These are phyloP conservation scores for Pisolithus sp. DNA, from an alignment of 768 basidiomycete species.

Conservation along the genomic window DNA sequence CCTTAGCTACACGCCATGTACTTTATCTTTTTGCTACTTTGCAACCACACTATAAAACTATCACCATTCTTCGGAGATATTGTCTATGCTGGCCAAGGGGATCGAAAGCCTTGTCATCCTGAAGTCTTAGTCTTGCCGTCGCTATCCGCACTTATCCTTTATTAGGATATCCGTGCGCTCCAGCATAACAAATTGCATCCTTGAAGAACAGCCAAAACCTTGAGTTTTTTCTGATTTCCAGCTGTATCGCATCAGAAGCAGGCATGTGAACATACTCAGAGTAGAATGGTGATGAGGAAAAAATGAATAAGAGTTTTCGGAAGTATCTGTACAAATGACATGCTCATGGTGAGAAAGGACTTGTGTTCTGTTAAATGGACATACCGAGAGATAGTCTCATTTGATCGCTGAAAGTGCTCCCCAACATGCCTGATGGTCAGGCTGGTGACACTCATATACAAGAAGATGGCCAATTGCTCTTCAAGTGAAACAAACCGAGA, in stretches of 20 bases:
- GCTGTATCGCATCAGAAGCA: not conserved
- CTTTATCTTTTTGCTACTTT: too few relatives aligned
- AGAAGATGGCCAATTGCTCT: not conserved
- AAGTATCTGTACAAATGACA: not conserved
- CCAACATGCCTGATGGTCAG: not conserved
- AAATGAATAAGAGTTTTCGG: not conserved
- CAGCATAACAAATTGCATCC: too few relatives aligned
- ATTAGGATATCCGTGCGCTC: too few relatives aligned
- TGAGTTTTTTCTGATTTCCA: not conserved
- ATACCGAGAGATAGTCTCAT: too few relatives aligned
- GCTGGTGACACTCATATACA: not conserved
- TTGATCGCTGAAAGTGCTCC: not conserved
- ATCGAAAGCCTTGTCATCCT: too few relatives aligned
- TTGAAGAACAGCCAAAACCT: not conserved
- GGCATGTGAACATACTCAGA: not conserved
- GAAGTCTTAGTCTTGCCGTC: too few relatives aligned
- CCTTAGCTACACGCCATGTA: too few relatives aligned
- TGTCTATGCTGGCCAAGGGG: too few relatives aligned
- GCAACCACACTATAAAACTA: too few relatives aligned
- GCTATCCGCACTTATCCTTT: too few relatives aligned
- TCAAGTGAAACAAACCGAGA: not conserved
- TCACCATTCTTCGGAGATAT: too few relatives aligned
- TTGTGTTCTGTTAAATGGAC: not conserved
- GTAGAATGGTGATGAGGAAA: not conserved
- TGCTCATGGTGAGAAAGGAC: not conserved